Evolutionary conservation across 345 rosid species (phyloP).

Genomic region (Lumnitzera littorea): DNA sequence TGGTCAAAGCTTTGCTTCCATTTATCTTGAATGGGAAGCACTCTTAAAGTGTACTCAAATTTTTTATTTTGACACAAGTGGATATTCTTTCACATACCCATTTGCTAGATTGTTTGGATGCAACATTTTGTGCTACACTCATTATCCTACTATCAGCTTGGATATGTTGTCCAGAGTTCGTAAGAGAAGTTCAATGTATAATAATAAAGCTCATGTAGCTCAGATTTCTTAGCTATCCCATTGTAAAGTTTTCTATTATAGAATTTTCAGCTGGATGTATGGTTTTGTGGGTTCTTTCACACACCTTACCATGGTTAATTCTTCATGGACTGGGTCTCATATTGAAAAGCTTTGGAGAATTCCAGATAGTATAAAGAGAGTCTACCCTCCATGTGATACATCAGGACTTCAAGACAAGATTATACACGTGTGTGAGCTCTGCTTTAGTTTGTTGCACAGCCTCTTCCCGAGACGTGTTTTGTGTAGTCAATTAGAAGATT

Average conservation of each 20-base stretch:
- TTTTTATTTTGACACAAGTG: conserved; percentile 72
- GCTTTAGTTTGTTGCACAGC: no score
- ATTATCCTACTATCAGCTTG: conserved; percentile 87
- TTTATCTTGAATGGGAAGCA: conserved; percentile 87
- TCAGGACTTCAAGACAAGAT: conserved; percentile 71
- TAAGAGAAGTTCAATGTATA: conserved; percentile 63
- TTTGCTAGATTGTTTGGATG: conserved; percentile 90
- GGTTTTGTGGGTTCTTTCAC: conserved; percentile 84
- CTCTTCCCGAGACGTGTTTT: no score
- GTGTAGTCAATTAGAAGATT: no score
- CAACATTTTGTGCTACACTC: conserved; percentile 86
- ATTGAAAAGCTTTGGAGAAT: conserved; percentile 77
- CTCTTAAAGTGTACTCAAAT: conserved; percentile 66
- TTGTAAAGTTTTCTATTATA: conserved; percentile 69
- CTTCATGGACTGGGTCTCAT: conserved; percentile 91
- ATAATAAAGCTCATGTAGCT: conserved; percentile 61
- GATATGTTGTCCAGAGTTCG: conserved; percentile 93
- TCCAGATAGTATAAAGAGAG: conserved; percentile 56
- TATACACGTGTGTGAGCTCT: no score
- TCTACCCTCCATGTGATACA: conserved; percentile 95
- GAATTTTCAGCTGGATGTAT: conserved; percentile 70
- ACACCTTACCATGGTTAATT: conserved; percentile 87
- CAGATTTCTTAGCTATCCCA: conserved; percentile 71
- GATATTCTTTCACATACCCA: conserved; percentile 91
- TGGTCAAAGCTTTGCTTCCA: conserved; percentile 91